These are phyloP conservation scores for Vitis hybrid DNA, from an alignment of 177 flowering plant species.

Conservation along the genomic window DNA sequence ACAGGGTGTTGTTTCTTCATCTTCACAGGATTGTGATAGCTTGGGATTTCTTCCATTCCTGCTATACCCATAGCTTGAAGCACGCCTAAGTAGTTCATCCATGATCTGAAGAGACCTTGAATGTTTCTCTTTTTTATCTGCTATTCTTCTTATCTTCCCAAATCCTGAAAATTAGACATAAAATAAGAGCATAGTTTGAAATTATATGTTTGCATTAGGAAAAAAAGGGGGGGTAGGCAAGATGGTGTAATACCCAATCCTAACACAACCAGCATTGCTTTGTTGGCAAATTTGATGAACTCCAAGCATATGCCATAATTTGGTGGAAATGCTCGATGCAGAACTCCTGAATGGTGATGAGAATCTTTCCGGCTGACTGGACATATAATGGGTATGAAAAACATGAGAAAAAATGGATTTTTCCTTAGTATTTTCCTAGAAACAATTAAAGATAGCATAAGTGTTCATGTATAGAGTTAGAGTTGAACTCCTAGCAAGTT, in stretches of 20 bases:
- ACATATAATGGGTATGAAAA: not conserved
- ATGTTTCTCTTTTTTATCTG: slow-evolving; percentile 20
- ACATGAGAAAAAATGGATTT: too few relatives aligned
- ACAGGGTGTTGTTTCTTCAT: too few relatives aligned
- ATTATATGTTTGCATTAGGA: not conserved
- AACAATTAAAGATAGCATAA: too few relatives aligned
- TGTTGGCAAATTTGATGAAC: slow-evolving; percentile 4
- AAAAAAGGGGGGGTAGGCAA: not conserved
- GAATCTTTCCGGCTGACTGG: too few relatives aligned
- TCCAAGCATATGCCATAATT: not conserved
- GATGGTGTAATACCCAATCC: slow-evolving; percentile 10
- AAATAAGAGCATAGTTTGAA: not conserved
- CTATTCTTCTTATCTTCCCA: slow-evolving; percentile 4
- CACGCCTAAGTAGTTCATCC: slow-evolving; percentile 15
- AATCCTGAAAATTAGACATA: slow-evolving; percentile 4
- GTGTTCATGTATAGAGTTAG: too few relatives aligned
- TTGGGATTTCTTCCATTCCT: not conserved
- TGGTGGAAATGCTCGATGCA: not conserved
- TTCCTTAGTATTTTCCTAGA: too few relatives aligned
- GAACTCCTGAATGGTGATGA: too few relatives aligned
- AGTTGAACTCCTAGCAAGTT: too few relatives aligned
- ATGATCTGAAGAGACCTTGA: slow-evolving; percentile 19
- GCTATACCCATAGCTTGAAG: slow-evolving; percentile 13
- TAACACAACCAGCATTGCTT: slow-evolving; percentile 17
- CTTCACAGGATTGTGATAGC: too few relatives aligned